A percentile compares a stretch with the other conserved stretches of the same genome.
These are phyloP conservation scores for Exophiala calicioides DNA, from an alignment of 2,329 filamentous ascomycete species.

Conservation along the genomic window DNA sequence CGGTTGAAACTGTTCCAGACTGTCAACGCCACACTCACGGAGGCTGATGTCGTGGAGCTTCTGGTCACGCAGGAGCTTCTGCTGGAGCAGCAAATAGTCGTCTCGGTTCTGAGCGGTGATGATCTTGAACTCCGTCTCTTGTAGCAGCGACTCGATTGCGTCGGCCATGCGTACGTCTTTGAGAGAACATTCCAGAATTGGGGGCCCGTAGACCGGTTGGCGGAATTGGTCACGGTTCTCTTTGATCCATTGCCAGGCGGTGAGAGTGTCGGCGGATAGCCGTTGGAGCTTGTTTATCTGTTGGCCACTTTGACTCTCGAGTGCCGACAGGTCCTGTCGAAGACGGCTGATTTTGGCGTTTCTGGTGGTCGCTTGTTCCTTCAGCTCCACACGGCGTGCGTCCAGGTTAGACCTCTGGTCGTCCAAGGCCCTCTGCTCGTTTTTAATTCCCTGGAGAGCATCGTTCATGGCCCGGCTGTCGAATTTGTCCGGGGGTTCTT, in stretches of 20 bases:
- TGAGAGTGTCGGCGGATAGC: slow-evolving; percentile 63
- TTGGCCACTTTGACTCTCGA: slow-evolving; percentile 75
- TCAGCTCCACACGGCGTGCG: slow-evolving; percentile 35
- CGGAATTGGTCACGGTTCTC: slow-evolving; percentile 69
- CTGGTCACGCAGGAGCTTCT: slow-evolving; percentile 64
- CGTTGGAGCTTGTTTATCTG: slow-evolving; percentile 66
- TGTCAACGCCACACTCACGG: slow-evolving; percentile 46
- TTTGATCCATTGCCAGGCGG: slow-evolving; percentile 81
- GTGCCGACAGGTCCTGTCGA: slow-evolving; percentile 54
- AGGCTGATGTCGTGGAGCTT: slow-evolving; percentile 71
- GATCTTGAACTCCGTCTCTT: slow-evolving; percentile 54
- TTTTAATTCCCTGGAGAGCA: slow-evolving; percentile 19
- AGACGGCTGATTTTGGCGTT: slow-evolving; percentile 42
- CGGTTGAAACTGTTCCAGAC: slow-evolving; percentile 57
- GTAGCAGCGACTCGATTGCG: slow-evolving; percentile 60
- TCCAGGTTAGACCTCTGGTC: slow-evolving; percentile 40
- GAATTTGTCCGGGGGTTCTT: slow-evolving; percentile 66
- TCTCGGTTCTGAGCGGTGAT: slow-evolving; percentile 74
- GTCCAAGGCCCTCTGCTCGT: slow-evolving; percentile 36
- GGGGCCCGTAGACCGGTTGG: slow-evolving; percentile 76
- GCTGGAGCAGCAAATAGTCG: slow-evolving; percentile 73
- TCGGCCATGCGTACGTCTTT: slow-evolving; percentile 69
- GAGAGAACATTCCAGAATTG: slow-evolving; percentile 76
- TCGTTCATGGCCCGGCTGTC: slow-evolving; percentile 44
- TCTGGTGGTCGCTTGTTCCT: slow-evolving; percentile 40